Percentiles rank a stretch among this genome's conserved stretches.
Evolutionary conservation across 345 rosid species (phyloP).

Genomic region (Psidium guajava): DNA sequence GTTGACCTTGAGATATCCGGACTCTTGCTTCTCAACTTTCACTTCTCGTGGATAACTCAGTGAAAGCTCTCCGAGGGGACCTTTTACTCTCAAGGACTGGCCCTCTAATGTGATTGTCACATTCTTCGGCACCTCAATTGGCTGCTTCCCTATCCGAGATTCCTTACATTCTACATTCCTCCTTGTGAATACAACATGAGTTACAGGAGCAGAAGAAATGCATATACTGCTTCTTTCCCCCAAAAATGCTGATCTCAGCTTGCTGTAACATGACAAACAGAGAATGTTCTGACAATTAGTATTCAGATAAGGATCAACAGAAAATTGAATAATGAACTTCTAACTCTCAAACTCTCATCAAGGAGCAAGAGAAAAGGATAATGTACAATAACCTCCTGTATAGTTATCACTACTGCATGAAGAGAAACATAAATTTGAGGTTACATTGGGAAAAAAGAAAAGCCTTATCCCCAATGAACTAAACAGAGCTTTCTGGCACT

Average conservation of each 20-base stretch:
- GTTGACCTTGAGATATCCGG: slow-evolving; percentile 46
- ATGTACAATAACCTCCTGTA: not conserved
- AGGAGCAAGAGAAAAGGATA: not conserved
- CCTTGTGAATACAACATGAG: slow-evolving; percentile 27
- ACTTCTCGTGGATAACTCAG: slow-evolving; percentile 73
- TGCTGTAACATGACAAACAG: slow-evolving; percentile 21
- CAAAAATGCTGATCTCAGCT: slow-evolving; percentile 50
- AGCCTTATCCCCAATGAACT: not conserved
- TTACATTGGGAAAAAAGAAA: not conserved
- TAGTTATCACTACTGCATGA: not conserved
- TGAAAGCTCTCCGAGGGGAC: slow-evolving; percentile 83
- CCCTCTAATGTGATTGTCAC: slow-evolving; percentile 65
- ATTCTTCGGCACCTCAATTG: slow-evolving; percentile 59
- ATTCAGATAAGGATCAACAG: not conserved
- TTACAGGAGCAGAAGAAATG: slow-evolving; percentile 21
- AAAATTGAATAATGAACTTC: not conserved
- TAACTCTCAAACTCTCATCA: not conserved
- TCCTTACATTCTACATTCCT: slow-evolving; percentile 75
- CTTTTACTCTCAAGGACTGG: slow-evolving; percentile 72
- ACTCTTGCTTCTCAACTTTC: slow-evolving; percentile 53
- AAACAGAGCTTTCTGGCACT: not conserved
- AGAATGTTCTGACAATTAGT: not conserved
- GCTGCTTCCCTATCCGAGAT: slow-evolving; percentile 90
- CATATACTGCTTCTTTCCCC: slow-evolving; percentile 46
- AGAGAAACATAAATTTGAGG: not conserved